A percentile compares a stretch with the other conserved stretches of the same genome.
Conservation (phyloP, 2,329 filamentous ascomycete genomes). For the Ramularia endophylla region DNA sequence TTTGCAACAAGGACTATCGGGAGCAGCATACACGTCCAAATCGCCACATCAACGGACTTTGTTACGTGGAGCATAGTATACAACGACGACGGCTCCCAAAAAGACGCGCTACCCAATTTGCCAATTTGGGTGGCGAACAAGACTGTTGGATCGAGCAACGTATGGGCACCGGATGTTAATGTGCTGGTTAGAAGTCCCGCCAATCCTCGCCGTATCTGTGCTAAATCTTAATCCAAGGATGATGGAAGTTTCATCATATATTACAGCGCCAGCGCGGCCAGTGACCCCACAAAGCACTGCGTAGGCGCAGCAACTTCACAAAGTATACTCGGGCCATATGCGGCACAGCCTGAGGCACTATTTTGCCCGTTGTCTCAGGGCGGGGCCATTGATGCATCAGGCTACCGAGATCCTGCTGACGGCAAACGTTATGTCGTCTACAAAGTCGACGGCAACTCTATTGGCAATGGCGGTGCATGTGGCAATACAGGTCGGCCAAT, state of each 20-base stretch:
- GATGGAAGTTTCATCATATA: constrained; percentile 31
- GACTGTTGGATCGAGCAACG: constrained; percentile 35
- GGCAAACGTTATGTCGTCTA: constrained; percentile 29
- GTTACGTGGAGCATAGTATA: constrained; percentile 32
- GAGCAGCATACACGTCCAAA: constrained; percentile 32
- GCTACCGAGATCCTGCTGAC: constrained; percentile 29
- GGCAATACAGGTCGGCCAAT: constrained; percentile 20
- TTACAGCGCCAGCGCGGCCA: constrained; percentile 27
- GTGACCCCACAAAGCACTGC: constrained; percentile 27
- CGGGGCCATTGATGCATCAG: constrained; percentile 31
- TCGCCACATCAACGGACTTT: constrained; percentile 35
- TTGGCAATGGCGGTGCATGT: constrained; percentile 25
- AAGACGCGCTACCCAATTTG: constrained; percentile 51
- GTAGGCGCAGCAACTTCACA: constrained; percentile 29
- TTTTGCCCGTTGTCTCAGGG: constrained; percentile 27
- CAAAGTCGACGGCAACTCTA: constrained; percentile 34
- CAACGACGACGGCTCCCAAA: constrained; percentile 31
- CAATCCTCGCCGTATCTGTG: too few relatives aligned
- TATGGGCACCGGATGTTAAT: constrained; percentile 57
- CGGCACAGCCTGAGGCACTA: too few relatives aligned
- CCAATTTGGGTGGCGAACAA: constrained; percentile 48
- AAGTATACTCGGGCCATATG: too few relatives aligned
- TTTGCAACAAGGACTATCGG: constrained; percentile 35
- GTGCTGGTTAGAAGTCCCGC: too few relatives aligned
- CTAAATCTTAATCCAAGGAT: too few relatives aligned